Conservation (phyloP, 768 basidiomycete genomes). For the Tulasnella calospora region DNA sequence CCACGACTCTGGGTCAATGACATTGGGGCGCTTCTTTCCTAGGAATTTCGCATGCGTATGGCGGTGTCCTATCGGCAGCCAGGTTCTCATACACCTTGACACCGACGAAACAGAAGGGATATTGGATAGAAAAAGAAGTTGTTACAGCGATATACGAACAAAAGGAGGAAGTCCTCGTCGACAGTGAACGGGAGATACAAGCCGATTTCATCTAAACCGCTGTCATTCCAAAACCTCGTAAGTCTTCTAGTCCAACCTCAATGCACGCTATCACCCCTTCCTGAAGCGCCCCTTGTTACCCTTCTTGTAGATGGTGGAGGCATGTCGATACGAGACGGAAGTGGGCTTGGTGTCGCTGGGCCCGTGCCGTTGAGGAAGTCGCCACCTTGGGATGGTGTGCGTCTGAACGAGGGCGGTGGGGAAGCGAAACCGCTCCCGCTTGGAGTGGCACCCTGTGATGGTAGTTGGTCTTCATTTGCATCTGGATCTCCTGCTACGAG, state of each 20-base stretch:
- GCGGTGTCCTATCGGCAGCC: constrained; percentile 59
- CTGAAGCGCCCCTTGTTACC: constrained; percentile 16
- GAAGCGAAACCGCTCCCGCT: constrained; percentile 13
- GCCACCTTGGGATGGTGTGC: constrained; percentile 5
- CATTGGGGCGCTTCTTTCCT: not conserved
- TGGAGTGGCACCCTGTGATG: constrained; percentile 18
- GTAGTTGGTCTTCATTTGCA: not conserved
- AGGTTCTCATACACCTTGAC: constrained; percentile 80
- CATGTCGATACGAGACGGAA: constrained; percentile 4
- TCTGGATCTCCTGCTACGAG: constrained; percentile 18
- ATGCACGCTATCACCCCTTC: constrained; percentile 9
- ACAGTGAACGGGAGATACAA: constrained; percentile 46
- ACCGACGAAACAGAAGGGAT: constrained; percentile 43
- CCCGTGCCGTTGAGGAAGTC: constrained; percentile 14
- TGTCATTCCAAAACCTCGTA: not conserved
- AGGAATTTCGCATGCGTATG: constrained; percentile 12
- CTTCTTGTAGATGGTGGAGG: constrained; percentile 18
- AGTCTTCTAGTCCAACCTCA: not conserved
- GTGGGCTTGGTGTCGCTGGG: constrained; percentile 13
- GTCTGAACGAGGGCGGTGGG: constrained; percentile 8
- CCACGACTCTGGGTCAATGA: not conserved
- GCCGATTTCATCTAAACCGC: constrained; percentile 9
- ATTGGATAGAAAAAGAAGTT: constrained; percentile 48
- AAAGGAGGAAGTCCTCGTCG: constrained; percentile 48
- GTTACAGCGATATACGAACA: constrained; percentile 62